Base-by-base conservation (phyloP, 1,284 basidiomycete species). In the Cystobasidium sp. region DNA sequence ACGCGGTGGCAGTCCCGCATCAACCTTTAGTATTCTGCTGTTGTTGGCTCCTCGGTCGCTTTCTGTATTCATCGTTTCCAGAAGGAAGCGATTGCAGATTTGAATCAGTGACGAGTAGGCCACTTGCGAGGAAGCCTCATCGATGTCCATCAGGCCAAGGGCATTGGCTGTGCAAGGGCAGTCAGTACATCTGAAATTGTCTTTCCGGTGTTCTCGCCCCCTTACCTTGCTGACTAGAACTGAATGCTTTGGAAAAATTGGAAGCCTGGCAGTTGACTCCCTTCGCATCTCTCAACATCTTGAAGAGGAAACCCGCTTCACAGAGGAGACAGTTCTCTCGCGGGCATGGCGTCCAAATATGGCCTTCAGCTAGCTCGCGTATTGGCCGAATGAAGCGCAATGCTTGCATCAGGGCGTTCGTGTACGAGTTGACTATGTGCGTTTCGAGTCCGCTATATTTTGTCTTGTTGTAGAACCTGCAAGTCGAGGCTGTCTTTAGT, bases 361-460 rank as follows among this genome's bases (percentile, higher is more conserved):
- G 97, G 0, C 92, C 92, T 82, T 92, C 94, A 16, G 94, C 94
- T 49, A 97, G 84, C 18, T 84, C 86, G 44, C 94, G 88, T 55
- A 98, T 88, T 0, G 95, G 92, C 43, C 84, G 79, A 37, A 88
- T 88, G 82, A 94, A 96, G 81, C 97, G 92, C 82, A 99, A 87
- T 3, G 91, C 88, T 82, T 99, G 96, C 0, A 99, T 84, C 31
- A 98, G 83, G 0, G 94, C 86, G 81, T 99, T 99, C 37, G 96
- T 97, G 83, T 99, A 99, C 20, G 94, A 98, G 82, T 98, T 97
- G 68, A 92, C 86, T 75, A 99, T 98, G 81, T 99, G 94, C 0
- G 96, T 97, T 83, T 99, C 97, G 63, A 99, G 86, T 4, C 97
- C 97, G 74, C 92, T 94, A 81, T 89, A 94, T 37, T 87, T 82